Conservation (phyloP, 805 yeast genomes). For the Deakozyma indianensis region DNA sequence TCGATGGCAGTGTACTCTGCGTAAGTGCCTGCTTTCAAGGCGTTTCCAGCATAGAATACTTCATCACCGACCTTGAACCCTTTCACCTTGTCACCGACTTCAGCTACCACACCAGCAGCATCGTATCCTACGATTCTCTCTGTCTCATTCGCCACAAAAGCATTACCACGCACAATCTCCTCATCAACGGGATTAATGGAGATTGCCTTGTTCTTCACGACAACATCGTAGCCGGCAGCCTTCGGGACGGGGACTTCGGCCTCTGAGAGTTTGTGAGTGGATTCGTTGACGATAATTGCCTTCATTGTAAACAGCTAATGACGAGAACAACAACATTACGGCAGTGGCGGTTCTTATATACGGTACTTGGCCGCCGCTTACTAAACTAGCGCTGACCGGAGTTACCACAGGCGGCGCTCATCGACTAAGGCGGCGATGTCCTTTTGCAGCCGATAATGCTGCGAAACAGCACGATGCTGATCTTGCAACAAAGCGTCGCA, state of each 20-base stretch:
- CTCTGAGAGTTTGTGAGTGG: background rate
- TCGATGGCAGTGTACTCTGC: constrained; percentile 9
- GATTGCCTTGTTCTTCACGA: background rate
- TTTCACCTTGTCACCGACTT: constrained; percentile 11
- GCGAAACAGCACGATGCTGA: too few relatives aligned
- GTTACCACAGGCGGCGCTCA: too few relatives aligned
- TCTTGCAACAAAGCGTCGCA: too few relatives aligned
- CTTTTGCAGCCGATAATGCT: too few relatives aligned
- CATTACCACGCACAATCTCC: background rate
- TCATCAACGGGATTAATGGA: background rate
- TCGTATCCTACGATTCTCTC: constrained; percentile 13
- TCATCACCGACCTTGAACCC: constrained; percentile 11
- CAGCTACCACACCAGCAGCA: constrained; percentile 14
- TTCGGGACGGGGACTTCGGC: background rate
- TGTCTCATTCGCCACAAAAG: background rate
- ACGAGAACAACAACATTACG: too few relatives aligned
- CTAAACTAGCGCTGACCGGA: too few relatives aligned
- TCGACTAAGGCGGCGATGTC: too few relatives aligned
- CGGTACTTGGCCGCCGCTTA: too few relatives aligned
- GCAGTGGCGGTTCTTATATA: too few relatives aligned
- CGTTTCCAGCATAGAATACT: constrained; percentile 5
- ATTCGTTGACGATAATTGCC: background rate
- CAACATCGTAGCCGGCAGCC: background rate
- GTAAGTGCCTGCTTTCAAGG: constrained; percentile 7
- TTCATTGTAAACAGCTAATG: background rate